phyloP scores from a whole-genome alignment of 176 grass and related monocot genomes.

The Puya raimondii region DNA sequence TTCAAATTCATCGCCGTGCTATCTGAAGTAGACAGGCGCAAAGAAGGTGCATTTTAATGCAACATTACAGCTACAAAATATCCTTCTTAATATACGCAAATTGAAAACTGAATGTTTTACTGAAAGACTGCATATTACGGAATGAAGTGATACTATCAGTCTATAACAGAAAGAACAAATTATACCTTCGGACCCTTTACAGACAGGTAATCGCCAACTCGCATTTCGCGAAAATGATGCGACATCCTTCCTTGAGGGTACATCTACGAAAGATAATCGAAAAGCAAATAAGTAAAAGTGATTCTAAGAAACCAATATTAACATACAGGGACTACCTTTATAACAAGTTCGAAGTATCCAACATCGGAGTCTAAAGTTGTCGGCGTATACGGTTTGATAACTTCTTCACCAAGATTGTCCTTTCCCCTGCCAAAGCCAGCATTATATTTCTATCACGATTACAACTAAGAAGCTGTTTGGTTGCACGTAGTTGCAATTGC shows the following conservation, averaged over 20 bases:
- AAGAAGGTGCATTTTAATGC: too few species aligned
- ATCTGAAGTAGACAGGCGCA: too few species aligned
- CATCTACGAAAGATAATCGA: conserved; percentile 40
- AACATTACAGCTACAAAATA: too few species aligned
- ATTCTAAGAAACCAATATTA: neutral
- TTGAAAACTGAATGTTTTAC: neutral
- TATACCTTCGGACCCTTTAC: conserved; percentile 96
- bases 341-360: conserved; percentile 85
- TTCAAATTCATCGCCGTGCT: too few species aligned
- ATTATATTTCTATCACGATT: neutral
- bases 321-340: conserved; percentile 43
- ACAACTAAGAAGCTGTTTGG: neutral
- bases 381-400: conserved; percentile 93
- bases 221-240: conserved; percentile 97
- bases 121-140: neutral
- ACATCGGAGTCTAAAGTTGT: conserved; percentile 92
- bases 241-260: conserved; percentile 99
- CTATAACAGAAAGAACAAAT: conserved; percentile 16
- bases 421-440: conserved; percentile 48
- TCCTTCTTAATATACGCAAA: too few species aligned
- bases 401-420: conserved; percentile 72
- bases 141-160: conserved; percentile 8
- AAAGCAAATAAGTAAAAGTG: neutral
- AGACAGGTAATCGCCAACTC: conserved; percentile 78
- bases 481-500: too few species aligned